Conservation (phyloP, 2,329 filamentous ascomycete genomes). For the Dichotomopilus funicola region DNA sequence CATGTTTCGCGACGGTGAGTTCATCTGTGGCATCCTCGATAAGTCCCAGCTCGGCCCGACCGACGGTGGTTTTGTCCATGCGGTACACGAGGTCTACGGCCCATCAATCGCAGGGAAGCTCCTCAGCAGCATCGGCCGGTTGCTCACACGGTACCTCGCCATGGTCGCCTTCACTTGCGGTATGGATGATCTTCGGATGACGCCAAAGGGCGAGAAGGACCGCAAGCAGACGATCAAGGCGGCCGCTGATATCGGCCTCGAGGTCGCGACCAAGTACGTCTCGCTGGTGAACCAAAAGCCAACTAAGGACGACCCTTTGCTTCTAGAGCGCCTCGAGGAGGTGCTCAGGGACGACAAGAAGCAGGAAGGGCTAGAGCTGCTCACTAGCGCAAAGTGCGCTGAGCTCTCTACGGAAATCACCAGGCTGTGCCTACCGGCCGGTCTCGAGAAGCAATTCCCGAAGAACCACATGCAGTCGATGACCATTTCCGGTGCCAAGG, state of each 20-base stretch:
- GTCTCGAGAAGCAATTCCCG: slow-evolving; percentile 86
- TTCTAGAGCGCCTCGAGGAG: slow-evolving; percentile 75
- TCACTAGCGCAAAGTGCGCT: slow-evolving; percentile 67
- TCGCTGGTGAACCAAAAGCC: slow-evolving; percentile 62
- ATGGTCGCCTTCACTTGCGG: slow-evolving; percentile 96
- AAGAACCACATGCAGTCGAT: slow-evolving; percentile 99
- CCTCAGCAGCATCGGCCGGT: slow-evolving; percentile 79
- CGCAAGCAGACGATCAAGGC: slow-evolving; percentile 62
- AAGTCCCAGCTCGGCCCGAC: slow-evolving; percentile 91
- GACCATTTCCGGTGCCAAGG: slow-evolving; percentile 95
- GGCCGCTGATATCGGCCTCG: slow-evolving; percentile 63
- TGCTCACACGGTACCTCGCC: slow-evolving; percentile 82
- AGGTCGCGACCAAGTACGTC: slow-evolving; percentile 83
- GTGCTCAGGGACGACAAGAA: slow-evolving; percentile 88
- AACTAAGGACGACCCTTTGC: slow-evolving; percentile 59
- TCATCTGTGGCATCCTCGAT: slow-evolving; percentile 86
- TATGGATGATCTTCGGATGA: slow-evolving; percentile 90
- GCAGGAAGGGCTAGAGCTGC: slow-evolving; percentile 79
- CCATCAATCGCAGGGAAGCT: slow-evolving; percentile 79
- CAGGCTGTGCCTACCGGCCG: slow-evolving; percentile 68
- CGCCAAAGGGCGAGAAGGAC: slow-evolving; percentile 65
- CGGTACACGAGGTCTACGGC: slow-evolving; percentile 89
- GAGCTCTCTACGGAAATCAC: slow-evolving; percentile 74
- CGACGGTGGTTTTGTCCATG: slow-evolving; percentile 80
- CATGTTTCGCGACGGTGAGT: slow-evolving; percentile 77